A percentile compares a stretch with the other conserved stretches of the same genome.
Evolutionary conservation across 1,139 yeast species (phyloP).

Genomic region (Hemisphaericaspora subhashii): DNA sequence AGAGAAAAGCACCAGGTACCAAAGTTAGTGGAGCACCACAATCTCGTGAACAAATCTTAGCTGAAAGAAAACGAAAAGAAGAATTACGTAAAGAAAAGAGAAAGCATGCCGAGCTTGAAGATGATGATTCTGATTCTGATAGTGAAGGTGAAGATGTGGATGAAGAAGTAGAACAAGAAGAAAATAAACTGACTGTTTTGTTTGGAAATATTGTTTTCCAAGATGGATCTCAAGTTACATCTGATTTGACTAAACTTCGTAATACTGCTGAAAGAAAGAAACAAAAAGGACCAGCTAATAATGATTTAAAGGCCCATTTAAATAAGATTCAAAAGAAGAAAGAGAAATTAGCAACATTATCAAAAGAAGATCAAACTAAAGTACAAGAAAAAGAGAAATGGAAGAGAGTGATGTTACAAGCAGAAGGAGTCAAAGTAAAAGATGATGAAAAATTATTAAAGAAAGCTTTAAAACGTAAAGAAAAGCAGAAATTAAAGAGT

Average conservation of each 20-base stretch:
- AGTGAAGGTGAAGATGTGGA: constrained; percentile 36
- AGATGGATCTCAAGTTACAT: constrained; percentile 80
- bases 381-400: constrained; percentile 76
- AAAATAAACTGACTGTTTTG: constrained; percentile 47
- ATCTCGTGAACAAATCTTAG: constrained; percentile 73
- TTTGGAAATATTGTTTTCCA: constrained; percentile 82
- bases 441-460: constrained; percentile 88
- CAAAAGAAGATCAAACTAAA: constrained; percentile 61
- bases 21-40: constrained; percentile 78
- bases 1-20: constrained; percentile 90
- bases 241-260: constrained; percentile 67
- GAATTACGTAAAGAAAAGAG: constrained; percentile 41
- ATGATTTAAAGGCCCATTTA: constrained; percentile 83
- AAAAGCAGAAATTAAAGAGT: constrained; percentile 74
- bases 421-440: constrained; percentile 84
- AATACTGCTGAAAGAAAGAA: constrained; percentile 48
- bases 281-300: constrained; percentile 81
- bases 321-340: constrained; percentile 73
- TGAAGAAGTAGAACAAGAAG: constrained; percentile 33
- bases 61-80: constrained; percentile 49
- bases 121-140: constrained; percentile 35
- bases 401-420: constrained; percentile 80
- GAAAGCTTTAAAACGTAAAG: constrained; percentile 83
- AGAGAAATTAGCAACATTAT: constrained; percentile 57
- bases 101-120: constrained; percentile 39